These are phyloP conservation scores for Amaranthus palmeri DNA, from an alignment of 148 eudicot genomes.

Conservation along the genomic window DNA sequence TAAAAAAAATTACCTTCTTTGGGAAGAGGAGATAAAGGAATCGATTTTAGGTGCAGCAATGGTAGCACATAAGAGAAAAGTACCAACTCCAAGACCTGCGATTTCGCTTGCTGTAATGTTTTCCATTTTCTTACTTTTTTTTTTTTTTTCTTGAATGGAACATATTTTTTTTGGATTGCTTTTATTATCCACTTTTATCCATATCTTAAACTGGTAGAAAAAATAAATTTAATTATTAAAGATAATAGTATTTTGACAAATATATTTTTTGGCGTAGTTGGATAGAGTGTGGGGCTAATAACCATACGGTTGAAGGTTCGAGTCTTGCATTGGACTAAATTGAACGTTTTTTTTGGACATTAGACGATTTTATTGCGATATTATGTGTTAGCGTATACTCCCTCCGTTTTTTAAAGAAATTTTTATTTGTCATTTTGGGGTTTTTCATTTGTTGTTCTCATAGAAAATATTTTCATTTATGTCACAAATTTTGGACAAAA, in stretches of 20 bases:
- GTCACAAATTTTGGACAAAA: no score
- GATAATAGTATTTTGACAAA: conserved; percentile 2
- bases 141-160: not conserved
- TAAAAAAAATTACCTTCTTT: conserved; percentile 51
- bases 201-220: not conserved
- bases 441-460: no score
- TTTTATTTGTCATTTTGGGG: no score
- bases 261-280: conserved; percentile 59
- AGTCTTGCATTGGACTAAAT: conserved; percentile 70
- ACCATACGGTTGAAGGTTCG: conserved; percentile 92
- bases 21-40: conserved; percentile 61
- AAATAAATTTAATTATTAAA: no score
- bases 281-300: conserved; percentile 82
- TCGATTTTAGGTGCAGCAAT: conserved; percentile 71
- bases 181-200: not conserved
- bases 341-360: not conserved
- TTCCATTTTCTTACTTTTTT: conserved; percentile 35
- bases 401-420: no score
- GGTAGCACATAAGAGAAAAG: conserved; percentile 68
- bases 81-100: conserved; percentile 66
- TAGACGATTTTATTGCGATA: no score
- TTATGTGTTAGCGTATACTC: no score
- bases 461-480: no score
- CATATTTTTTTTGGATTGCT: not conserved
- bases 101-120: conserved; percentile 64